These are phyloP conservation scores for Mucor irregularis DNA, from an alignment of 371 early-diverging fungal species.

Conservation along the genomic window DNA sequence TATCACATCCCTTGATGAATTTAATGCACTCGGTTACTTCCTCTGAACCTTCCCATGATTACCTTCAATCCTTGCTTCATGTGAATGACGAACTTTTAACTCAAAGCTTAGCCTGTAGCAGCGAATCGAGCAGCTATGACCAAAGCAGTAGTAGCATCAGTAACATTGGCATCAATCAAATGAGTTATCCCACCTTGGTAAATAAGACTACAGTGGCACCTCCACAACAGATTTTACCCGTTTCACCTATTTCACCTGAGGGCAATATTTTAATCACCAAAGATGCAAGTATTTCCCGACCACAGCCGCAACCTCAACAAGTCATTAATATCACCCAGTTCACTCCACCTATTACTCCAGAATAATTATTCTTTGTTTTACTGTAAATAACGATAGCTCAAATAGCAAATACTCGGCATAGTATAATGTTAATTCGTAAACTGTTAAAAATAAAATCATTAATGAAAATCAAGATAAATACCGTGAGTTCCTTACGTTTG, in stretches of 20 bases:
- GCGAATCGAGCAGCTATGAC: too few relatives aligned
- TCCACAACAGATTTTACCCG: neutral
- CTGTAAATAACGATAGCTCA: too few relatives aligned
- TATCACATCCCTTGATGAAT: neutral
- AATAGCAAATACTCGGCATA: too few relatives aligned
- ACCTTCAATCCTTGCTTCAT: slow-evolving; percentile 20
- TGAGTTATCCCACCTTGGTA: neutral
- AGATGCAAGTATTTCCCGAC: too few relatives aligned
- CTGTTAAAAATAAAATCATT: too few relatives aligned
- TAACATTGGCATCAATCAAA: neutral
- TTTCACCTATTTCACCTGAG: slow-evolving; percentile 5
- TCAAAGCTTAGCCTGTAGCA: slow-evolving; percentile 20
- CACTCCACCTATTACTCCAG: slow-evolving; percentile 5
- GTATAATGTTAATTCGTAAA: too few relatives aligned
- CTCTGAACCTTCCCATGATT: slow-evolving; percentile 19
- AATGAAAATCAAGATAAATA: too few relatives aligned
- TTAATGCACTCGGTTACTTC: slow-evolving; percentile 3
- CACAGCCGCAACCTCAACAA: too few relatives aligned
- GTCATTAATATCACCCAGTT: neutral
- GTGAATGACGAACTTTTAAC: slow-evolving; percentile 23
- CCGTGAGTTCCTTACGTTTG: too few relatives aligned
- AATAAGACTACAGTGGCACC: neutral
- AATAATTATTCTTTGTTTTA: too few relatives aligned
- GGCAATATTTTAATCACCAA: neutral
- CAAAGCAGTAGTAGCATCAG: neutral